Percentiles rank a stretch among this genome's conserved stretches.
Evolutionary conservation across 2,329 filamentous ascomycete species (phyloP).

Genomic region (Aquanectria penicillioides): DNA sequence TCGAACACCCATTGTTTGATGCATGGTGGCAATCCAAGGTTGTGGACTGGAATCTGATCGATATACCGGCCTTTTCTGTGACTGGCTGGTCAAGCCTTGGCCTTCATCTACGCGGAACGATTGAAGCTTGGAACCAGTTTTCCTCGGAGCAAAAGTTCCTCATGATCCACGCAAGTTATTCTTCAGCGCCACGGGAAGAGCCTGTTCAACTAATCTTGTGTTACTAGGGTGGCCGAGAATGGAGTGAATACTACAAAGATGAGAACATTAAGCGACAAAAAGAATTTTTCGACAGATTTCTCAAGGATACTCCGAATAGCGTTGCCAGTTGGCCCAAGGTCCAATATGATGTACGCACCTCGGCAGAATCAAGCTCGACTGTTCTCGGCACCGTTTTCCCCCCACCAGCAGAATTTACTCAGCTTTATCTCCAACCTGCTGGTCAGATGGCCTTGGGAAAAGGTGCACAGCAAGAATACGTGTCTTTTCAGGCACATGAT

Average conservation of each 20-base stretch:
- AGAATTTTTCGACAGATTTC: conserved; percentile 7
- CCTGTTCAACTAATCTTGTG: too few species aligned
- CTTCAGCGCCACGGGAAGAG: too few species aligned
- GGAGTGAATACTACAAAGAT: conserved; percentile 1
- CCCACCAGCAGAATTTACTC: not conserved
- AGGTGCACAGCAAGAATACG: not conserved
- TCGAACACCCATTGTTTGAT: conserved; percentile 8
- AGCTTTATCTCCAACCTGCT: not conserved
- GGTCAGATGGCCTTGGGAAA: too few species aligned
- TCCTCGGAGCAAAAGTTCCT: conserved; percentile 6
- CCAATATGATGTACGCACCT: not conserved
- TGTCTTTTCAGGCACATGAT: not conserved
- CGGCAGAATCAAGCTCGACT: not conserved
- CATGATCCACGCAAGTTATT: not conserved
- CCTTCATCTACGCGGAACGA: conserved; percentile 8
- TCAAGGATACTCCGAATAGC: not conserved
- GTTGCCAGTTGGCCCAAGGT: conserved; percentile 4
- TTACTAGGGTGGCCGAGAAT: conserved; percentile 15
- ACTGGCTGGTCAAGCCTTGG: conserved; percentile 10
- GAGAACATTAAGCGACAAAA: not conserved
- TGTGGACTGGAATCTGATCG: conserved; percentile 7
- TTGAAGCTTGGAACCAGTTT: conserved; percentile 9
- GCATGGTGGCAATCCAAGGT: conserved; percentile 2
- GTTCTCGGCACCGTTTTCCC: not conserved
- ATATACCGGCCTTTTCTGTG: conserved; percentile 8